Evolutionary conservation across 805 yeast genomes (phyloP).

Genomic region (Candida succiphila): DNA sequence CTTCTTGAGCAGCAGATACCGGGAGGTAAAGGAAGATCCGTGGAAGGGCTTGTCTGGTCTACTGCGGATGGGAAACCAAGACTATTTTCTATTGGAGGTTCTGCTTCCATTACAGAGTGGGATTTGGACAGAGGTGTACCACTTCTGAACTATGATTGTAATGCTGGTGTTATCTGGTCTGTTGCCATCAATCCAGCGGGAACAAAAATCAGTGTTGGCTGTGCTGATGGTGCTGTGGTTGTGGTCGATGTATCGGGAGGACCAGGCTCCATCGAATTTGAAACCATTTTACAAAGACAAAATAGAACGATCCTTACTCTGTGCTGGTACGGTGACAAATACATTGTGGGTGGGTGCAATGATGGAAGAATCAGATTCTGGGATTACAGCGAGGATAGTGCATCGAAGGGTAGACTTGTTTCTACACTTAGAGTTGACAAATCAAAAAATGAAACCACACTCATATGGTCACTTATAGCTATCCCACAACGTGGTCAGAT

Average conservation of each 20-base stretch:
- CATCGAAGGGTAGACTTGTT: slow-evolving; percentile 52
- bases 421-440: slow-evolving; percentile 90
- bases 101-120: slow-evolving; percentile 90
- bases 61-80: slow-evolving; percentile 34
- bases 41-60: slow-evolving; percentile 87
- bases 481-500: slow-evolving; percentile 59
- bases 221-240: slow-evolving; percentile 91
- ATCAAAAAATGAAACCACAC: slow-evolving; percentile 72
- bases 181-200: slow-evolving; percentile 55
- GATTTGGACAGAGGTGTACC: slow-evolving; percentile 68
- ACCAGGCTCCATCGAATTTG: slow-evolving; percentile 71
- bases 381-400: slow-evolving; percentile 33
- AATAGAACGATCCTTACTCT: slow-evolving; percentile 72
- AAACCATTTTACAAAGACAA: slow-evolving; percentile 68
- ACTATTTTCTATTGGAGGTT: slow-evolving; percentile 89
- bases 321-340: slow-evolving; percentile 60
- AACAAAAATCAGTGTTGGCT: slow-evolving; percentile 72
- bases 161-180: slow-evolving; percentile 93
- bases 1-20: slow-evolving; percentile 60
- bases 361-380: slow-evolving; percentile 89
- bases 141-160: slow-evolving; percentile 69
- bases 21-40: slow-evolving; percentile 76
- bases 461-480: slow-evolving; percentile 79
- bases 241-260: slow-evolving; percentile 82
- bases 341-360: slow-evolving; percentile 86